Conservation (phyloP, 208 protist genomes). For the Crithidia sp. region DNA sequence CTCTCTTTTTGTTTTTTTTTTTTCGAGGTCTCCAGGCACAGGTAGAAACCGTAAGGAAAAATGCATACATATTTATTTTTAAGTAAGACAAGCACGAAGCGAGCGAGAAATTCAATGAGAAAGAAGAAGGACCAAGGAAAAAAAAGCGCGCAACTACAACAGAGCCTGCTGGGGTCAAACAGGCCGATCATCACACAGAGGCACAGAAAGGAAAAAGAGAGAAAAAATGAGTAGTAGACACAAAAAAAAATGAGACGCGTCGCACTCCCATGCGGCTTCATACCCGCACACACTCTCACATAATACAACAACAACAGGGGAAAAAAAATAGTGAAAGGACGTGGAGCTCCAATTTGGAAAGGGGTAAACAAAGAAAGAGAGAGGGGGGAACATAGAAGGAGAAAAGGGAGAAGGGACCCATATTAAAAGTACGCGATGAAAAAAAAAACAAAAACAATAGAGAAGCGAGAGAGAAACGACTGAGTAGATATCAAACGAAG, state of each 20-base stretch:
- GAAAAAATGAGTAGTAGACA: not conserved
- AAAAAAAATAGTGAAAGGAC: not conserved
- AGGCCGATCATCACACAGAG: not conserved
- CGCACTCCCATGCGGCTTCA: not conserved
- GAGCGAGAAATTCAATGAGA: too few relatives aligned
- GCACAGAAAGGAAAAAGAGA: not conserved
- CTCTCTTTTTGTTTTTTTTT: too few relatives aligned
- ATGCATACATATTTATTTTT: too few relatives aligned
- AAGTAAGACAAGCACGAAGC: too few relatives aligned
- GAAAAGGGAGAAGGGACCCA: not conserved
- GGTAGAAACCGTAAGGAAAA: too few relatives aligned
- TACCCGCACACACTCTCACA: too few relatives aligned
- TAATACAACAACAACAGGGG: not conserved
- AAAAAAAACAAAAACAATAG: not conserved
- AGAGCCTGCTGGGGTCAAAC: too few relatives aligned
- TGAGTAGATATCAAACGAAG: too few relatives aligned
- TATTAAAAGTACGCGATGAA: not conserved
- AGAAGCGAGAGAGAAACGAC: too few relatives aligned
- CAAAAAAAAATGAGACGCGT: not conserved
- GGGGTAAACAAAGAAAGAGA: not conserved
- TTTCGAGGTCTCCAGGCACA: too few relatives aligned
- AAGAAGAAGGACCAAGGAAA: too few relatives aligned
- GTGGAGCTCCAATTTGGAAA: not conserved
- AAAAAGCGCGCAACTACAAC: too few relatives aligned
- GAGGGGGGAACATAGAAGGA: not conserved